Base-by-base conservation (phyloP, 176 grass and related monocot species). In the Thinopyrum elongatum region DNA sequence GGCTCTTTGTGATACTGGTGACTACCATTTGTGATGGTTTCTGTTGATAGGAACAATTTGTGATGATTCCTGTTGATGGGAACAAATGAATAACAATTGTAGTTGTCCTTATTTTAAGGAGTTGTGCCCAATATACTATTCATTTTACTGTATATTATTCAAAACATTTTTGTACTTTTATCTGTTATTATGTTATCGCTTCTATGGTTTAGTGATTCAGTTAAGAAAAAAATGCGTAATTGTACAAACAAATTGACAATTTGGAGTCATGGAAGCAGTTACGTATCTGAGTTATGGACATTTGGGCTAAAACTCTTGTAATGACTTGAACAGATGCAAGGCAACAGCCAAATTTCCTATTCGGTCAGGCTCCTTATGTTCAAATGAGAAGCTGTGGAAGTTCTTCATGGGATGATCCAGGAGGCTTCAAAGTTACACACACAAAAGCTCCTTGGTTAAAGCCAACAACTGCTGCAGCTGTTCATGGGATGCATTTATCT, bases 371-470 rank as follows among this genome's bases (percentile, higher is more conserved):
- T 83, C 83, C 92, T 25, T 94, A 86, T 70, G 84, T 72, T 86
- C 86, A 87, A 62, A 91, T 89, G 90, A 94, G 87, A 82, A 82
- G 80, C 39, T 72, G 8, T 38, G 67, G 58, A 85, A 86, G 47
- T 82, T 77, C 95, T 87, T 87, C 73, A 28, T 91, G 88, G 92
- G 97, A 94, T 81, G 79, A 65, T 22, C 53, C 81, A 38, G 90
- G 61, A 70, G 85, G 87, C 84, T 94, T 92, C 74, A 97, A 86
- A 76, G 82, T 93, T 71, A 71, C 88, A 70, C 82, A 88, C 80
- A 85, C 86, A 77, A 93, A 86, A 89, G 86, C 51, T 79, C 68
- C 67, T 89, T 86, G 84, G 91, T 88, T 92, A 69, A 94, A 83
- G 31, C 87, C 90, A 85, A 65, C 42, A n/a, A 82, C 79, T 80